These are phyloP conservation scores for Wolfiporia cocos DNA, from an alignment of 1,284 basidiomycete species.

Conservation along the genomic window DNA sequence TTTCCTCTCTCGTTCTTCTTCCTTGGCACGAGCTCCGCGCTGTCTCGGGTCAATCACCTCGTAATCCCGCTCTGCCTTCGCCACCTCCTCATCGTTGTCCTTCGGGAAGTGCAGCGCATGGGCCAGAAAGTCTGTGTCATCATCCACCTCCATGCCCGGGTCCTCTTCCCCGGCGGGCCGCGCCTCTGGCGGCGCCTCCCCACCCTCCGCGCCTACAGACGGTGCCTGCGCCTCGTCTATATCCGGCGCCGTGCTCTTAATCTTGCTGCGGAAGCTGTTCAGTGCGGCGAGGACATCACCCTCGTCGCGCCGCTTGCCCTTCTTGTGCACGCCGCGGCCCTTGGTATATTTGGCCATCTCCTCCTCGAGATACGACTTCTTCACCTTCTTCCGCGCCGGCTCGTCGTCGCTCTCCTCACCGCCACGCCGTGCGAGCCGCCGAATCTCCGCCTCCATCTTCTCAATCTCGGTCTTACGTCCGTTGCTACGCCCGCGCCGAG, in stretches of 20 bases:
- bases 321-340: slow-evolving; percentile 53
- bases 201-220: slow-evolving; percentile 21
- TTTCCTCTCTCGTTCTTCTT: slow-evolving; percentile 69
- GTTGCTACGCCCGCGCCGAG: slow-evolving; percentile 35
- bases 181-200: slow-evolving; percentile 10
- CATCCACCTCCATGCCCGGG: slow-evolving; percentile 71
- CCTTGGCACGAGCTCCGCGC: slow-evolving; percentile 60
- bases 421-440: slow-evolving; percentile 55
- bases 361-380: slow-evolving; percentile 71
- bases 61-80: slow-evolving; percentile 84
- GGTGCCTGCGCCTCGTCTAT: slow-evolving; percentile 22
- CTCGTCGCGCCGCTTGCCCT: slow-evolving; percentile 65
- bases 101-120: slow-evolving; percentile 78
- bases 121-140: slow-evolving; percentile 74
- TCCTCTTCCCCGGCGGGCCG: slow-evolving; percentile 30
- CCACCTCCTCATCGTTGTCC: slow-evolving; percentile 68
- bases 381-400: slow-evolving; percentile 47
- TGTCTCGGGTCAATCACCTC: slow-evolving; percentile 81
- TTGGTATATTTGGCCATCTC: slow-evolving; percentile 78
- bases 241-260: slow-evolving; percentile 42
- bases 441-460: slow-evolving; percentile 84
- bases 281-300: slow-evolving; percentile 71
- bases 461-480: slow-evolving; percentile 76
- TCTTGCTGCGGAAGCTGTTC: slow-evolving; percentile 65
- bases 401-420: slow-evolving; percentile 59